Base-by-base conservation (phyloP, 1,284 basidiomycete genomes). In the Moniliella sp. region DNA sequence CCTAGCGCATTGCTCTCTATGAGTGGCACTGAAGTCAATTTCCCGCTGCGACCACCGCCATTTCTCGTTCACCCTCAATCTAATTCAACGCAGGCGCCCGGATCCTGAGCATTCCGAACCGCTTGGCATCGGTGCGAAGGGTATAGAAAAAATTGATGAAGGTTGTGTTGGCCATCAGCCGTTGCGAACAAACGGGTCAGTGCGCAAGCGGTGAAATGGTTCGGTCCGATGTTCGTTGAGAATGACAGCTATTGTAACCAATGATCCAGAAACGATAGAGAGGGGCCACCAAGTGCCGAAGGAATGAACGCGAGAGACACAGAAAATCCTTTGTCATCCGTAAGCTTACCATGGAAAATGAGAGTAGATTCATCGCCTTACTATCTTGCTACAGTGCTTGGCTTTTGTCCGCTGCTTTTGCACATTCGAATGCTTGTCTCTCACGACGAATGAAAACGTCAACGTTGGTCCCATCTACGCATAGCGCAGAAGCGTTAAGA, bases 161-260 rank as follows among this genome's bases (percentile, higher is more conserved):
- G 15, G 80, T 91, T 18, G 2, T 97, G 72, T 9, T 83, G 74
- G 36, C 66, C 68, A 57, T 97, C 88, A 12, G 97, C n/a, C 88
- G 41, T 80, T 88, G 32, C 72, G 76, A 38, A 82, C 80, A 1
- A 78, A 73, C 2, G 79, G 76, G 40, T 76, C 79, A 44, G 75
- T 76, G 21, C 83, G 73, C 28, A 97, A 66, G 14, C 88, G 73
- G 9, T 86, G 76, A 11, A 99, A 70, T 0, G 91, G 86, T 61
- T 94, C 86, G 46, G 84, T 93, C 5, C 97, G 69, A 52, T 99
- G 88, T 56, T 97, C 88, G 51, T 97, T 94, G 54, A 88, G 75
- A 35, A 94, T 41, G 16, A 56, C 32, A 10, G 30, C 40, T 19
- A n/a, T n/a, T 7, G 4, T 28, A 0, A 3, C 10, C 18, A 14